phyloP scores from a whole-genome alignment of 2,329 filamentous ascomycete genomes.

The Rugonectria rugulosa region DNA sequence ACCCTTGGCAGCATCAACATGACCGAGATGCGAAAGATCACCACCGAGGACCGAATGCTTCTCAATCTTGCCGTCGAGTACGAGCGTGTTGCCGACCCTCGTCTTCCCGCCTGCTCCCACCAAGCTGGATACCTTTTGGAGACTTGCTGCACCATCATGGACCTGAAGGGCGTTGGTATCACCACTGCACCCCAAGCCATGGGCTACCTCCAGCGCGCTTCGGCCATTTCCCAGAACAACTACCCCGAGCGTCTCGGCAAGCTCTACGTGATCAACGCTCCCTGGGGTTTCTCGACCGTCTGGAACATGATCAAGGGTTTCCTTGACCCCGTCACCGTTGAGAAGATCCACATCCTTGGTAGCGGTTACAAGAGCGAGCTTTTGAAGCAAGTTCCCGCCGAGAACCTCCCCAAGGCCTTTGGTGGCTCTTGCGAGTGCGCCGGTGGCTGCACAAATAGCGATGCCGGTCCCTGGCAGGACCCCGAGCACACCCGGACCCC shows the following conservation, averaged over 20 bases:
- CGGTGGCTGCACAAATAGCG: slow-evolving; percentile 85
- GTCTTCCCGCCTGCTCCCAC: slow-evolving; percentile 93
- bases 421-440: slow-evolving; percentile 84
- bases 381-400: slow-evolving; percentile 81
- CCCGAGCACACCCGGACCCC: slow-evolving; percentile 69
- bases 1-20: slow-evolving; percentile 94
- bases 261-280: slow-evolving; percentile 97
- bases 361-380: slow-evolving; percentile 83
- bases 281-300: slow-evolving; percentile 90
- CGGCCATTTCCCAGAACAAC: slow-evolving; percentile 95
- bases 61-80: slow-evolving; percentile 97
- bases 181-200: slow-evolving; percentile 84
- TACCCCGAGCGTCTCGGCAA: slow-evolving; percentile 97
- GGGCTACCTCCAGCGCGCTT: slow-evolving; percentile 84
- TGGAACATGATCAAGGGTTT: slow-evolving; percentile 91
- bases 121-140: slow-evolving; percentile 90
- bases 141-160: slow-evolving; percentile 98
- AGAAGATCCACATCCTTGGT: slow-evolving; percentile 94
- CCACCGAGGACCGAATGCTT: slow-evolving; percentile 90
- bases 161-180: slow-evolving; percentile 92
- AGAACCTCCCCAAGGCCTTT: slow-evolving; percentile 88
- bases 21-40: slow-evolving; percentile 90
- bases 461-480: slow-evolving; percentile 90
- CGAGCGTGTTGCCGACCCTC: slow-evolving; percentile 92
- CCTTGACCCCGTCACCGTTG: slow-evolving; percentile 94